Percentiles rank a stretch among this genome's conserved stretches.
These are phyloP conservation scores for Solidago caesia DNA, from an alignment of 129 eudicot genomes.

Conservation along the genomic window DNA sequence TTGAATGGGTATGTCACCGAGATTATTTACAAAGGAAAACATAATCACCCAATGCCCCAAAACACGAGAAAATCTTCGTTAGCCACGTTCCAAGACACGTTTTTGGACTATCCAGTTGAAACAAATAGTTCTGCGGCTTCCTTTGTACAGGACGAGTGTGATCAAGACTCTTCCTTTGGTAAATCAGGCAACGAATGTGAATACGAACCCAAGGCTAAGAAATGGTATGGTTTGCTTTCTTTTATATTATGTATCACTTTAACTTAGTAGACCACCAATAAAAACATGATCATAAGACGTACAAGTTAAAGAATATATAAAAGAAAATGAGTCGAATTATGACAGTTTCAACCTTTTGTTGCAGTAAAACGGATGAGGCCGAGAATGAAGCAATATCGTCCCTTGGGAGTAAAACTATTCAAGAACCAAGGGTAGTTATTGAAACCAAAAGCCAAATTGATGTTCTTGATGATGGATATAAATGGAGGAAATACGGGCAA, in stretches of 20 bases:
- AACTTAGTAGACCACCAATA: neutral
- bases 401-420: constrained; percentile 54
- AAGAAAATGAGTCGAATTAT: neutral
- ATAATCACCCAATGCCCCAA: constrained; percentile 89
- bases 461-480: constrained; percentile 90
- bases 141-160: constrained; percentile 62
- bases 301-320: neutral
- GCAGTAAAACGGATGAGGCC: constrained; percentile 74
- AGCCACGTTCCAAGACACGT: constrained; percentile 36
- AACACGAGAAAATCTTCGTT: constrained; percentile 51
- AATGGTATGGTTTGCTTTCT: constrained; percentile 49
- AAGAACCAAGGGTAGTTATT: constrained; percentile 81
- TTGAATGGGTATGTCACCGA: constrained; percentile 74
- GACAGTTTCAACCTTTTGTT: neutral
- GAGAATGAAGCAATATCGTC: constrained; percentile 64
- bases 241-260: neutral
- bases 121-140: constrained; percentile 48
- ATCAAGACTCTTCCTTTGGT: constrained; percentile 65
- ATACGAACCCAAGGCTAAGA: constrained; percentile 73
- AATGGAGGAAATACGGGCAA: constrained; percentile 98
- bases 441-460: constrained; percentile 89
- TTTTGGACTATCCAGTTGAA: constrained; percentile 1
- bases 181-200: constrained; percentile 64
- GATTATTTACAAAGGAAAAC: constrained; percentile 82
- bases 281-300: neutral